Evolutionary conservation across 176 grass and related monocot genomes (phyloP).

Genomic region (Ananas comosus): DNA sequence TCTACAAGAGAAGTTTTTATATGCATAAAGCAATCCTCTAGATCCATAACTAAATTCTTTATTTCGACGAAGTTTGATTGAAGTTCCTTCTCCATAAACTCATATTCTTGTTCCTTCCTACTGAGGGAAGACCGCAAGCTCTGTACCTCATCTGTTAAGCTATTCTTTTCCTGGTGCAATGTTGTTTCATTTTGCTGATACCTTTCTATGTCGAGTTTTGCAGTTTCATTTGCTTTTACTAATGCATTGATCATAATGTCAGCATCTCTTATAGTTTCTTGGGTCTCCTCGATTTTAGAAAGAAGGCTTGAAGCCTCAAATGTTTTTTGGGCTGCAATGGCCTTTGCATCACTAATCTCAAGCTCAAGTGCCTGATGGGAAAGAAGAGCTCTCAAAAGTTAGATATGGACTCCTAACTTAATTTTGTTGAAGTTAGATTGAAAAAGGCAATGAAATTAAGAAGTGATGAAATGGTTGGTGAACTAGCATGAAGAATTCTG

Average conservation of each 20-base stretch:
- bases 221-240: constrained; percentile 52
- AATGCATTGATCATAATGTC: constrained; percentile 62
- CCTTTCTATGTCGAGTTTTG: constrained; percentile 50
- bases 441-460: not conserved
- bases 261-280: constrained; percentile 74
- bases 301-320: constrained; percentile 63
- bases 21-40: constrained; percentile 48
- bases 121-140: constrained; percentile 39
- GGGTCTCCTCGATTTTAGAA: constrained; percentile 62
- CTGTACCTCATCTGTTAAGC: constrained; percentile 38
- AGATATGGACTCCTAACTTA: not conserved
- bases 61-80: constrained; percentile 35
- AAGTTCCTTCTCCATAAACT: constrained; percentile 45
- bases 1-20: constrained; percentile 39
- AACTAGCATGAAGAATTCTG: not conserved
- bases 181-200: constrained; percentile 43
- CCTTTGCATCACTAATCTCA: constrained; percentile 58
- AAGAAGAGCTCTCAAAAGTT: not conserved
- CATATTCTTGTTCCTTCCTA: constrained; percentile 48
- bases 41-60: constrained; percentile 48
- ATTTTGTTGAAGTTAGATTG: not conserved
- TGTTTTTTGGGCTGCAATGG: constrained; percentile 52
- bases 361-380: constrained; percentile 51
- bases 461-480: not conserved
- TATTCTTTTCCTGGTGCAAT: constrained; percentile 35